phyloP scores from a whole-genome alignment of 176 grass and related monocot species.

The Puya raimondii region DNA sequence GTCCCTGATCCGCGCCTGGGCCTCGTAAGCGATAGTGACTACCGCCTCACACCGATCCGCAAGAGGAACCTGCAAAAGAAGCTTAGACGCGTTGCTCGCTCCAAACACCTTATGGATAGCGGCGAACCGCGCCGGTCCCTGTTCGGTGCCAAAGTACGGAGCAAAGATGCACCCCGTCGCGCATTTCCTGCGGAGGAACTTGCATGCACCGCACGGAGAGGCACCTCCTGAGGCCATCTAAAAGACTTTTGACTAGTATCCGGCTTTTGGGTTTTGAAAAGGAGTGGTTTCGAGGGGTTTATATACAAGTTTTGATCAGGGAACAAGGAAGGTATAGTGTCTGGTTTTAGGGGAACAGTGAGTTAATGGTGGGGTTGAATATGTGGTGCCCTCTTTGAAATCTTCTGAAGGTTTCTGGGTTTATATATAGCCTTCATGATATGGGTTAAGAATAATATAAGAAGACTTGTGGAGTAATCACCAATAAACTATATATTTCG shows the following conservation, averaged over 20 bases:
- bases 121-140: constrained; percentile 60
- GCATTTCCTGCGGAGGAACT: constrained; percentile 80
- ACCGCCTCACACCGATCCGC: constrained; percentile 79
- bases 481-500: constrained; percentile 66
- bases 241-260: not conserved
- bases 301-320: constrained; percentile 14
- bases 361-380: constrained; percentile 48
- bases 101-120: constrained; percentile 97
- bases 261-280: constrained; percentile 1
- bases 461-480: constrained; percentile 14
- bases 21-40: constrained; percentile 86
- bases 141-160: constrained; percentile 83
- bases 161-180: constrained; percentile 82
- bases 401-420: not conserved
- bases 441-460: constrained; percentile 4
- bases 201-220: constrained; percentile 89
- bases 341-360: constrained; percentile 65
- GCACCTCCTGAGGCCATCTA: constrained; percentile 34
- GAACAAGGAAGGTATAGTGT: constrained; percentile 52
- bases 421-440: not conserved
- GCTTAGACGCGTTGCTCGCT: constrained; percentile 95
- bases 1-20: constrained; percentile 69
- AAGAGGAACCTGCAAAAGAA: constrained; percentile 75
- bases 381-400: constrained; percentile 3
- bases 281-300: constrained; percentile 5